These are phyloP conservation scores for Eutypa lata DNA, from an alignment of 2,329 filamentous ascomycete species.

Conservation along the genomic window DNA sequence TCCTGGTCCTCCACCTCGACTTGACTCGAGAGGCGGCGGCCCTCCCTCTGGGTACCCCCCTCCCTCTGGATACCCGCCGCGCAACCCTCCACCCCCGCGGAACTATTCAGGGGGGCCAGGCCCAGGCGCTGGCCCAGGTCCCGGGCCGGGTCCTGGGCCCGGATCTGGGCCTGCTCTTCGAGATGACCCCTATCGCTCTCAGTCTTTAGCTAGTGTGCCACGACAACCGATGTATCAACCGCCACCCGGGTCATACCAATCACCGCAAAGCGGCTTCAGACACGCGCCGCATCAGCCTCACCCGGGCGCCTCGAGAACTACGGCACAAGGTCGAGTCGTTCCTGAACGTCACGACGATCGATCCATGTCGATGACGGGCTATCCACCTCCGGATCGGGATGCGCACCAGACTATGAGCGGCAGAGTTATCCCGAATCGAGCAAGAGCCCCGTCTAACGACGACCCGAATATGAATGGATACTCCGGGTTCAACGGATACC, in stretches of 20 bases:
- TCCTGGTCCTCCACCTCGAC: slow-evolving; percentile 63
- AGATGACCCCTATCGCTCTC: slow-evolving; percentile 83
- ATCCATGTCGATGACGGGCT: slow-evolving; percentile 92
- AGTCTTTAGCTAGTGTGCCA: slow-evolving; percentile 77
- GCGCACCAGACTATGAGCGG: slow-evolving; percentile 93
- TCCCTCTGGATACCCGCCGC: slow-evolving; percentile 41
- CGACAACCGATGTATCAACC: slow-evolving; percentile 71
- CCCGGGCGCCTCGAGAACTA: slow-evolving; percentile 67
- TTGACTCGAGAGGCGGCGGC: slow-evolving; percentile 56
- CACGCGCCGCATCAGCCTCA: slow-evolving; percentile 76
- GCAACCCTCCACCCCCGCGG: slow-evolving; percentile 51
- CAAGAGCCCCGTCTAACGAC: slow-evolving; percentile 43
- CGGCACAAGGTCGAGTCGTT: slow-evolving; percentile 85
- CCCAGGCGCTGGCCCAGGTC: background rate
- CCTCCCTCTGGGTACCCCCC: slow-evolving; percentile 44
- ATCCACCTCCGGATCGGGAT: slow-evolving; percentile 69
- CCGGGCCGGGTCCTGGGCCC: slow-evolving; percentile 4
- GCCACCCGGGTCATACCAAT: slow-evolving; percentile 56
- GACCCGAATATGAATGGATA: slow-evolving; percentile 32
- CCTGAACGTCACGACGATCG: slow-evolving; percentile 90
- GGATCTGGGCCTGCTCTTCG: slow-evolving; percentile 70
- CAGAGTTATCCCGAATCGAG: slow-evolving; percentile 77
- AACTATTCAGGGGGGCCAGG: slow-evolving; percentile 56
- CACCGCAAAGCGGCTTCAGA: slow-evolving; percentile 73
- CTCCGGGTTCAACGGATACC: slow-evolving; percentile 35